A percentile compares a stretch with the other conserved stretches of the same genome.
Evolutionary conservation across 2,329 filamentous ascomycete species (phyloP).

Genomic region (Colletotrichum eremochloae): DNA sequence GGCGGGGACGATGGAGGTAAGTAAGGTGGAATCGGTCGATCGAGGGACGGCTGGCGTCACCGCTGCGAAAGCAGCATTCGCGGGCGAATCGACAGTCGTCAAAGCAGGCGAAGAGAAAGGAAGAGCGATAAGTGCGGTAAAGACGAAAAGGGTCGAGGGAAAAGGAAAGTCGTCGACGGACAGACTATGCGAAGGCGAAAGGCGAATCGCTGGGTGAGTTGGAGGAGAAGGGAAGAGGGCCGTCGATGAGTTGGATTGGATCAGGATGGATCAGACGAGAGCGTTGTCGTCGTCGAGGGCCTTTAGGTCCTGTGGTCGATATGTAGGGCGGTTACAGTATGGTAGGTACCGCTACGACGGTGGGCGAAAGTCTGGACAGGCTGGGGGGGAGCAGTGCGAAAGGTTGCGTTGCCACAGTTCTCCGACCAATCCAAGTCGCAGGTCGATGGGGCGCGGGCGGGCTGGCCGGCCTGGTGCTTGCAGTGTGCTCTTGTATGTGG

Average conservation of each 20-base stretch:
- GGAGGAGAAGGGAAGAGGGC: conserved; percentile 3
- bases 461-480: background rate
- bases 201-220: conserved; percentile 15
- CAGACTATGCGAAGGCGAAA: conserved; percentile 11
- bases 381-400: conserved; percentile 7
- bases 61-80: conserved; percentile 43
- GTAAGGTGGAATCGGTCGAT: conserved; percentile 31
- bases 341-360: conserved; percentile 11
- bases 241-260: background rate
- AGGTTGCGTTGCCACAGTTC: conserved; percentile 26
- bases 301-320: conserved; percentile 13
- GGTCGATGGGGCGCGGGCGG: conserved; percentile 32
- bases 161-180: conserved; percentile 27
- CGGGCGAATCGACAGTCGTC: conserved; percentile 22
- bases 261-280: conserved; percentile 20
- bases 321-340: conserved; percentile 19
- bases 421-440: conserved; percentile 36
- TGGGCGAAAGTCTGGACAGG: too few species aligned
- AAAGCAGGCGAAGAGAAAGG: conserved; percentile 1
- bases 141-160: background rate
- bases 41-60: conserved; percentile 44
- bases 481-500: conserved; percentile 26
- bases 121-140: background rate
- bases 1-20: background rate
- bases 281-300: conserved; percentile 24